phyloP scores from a whole-genome alignment of 139 green algal genomes.

The Pseudopediastrum boryanum region DNA sequence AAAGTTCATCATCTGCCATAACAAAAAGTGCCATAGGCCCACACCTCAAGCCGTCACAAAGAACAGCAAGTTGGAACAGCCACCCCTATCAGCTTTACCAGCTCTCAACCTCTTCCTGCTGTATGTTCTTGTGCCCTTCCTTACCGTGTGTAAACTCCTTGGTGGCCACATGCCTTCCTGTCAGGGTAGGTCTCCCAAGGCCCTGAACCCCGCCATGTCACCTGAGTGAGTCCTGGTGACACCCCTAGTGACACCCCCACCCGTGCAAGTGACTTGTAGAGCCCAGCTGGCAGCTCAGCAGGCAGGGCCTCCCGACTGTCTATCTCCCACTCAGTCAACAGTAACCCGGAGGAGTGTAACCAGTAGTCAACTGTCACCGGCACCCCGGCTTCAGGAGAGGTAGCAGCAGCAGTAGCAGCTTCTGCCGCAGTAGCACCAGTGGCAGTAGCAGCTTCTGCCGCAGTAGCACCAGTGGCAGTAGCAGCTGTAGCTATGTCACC shows the following conservation, averaged over 20 bases:
- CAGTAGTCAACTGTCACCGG: slow-evolving; percentile 49
- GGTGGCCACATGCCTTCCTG: slow-evolving; percentile 55
- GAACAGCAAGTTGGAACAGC: too few relatives aligned
- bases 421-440: not conserved
- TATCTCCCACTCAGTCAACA: slow-evolving; percentile 65
- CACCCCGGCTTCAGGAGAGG: slow-evolving; percentile 43
- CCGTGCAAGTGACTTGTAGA: slow-evolving; percentile 36
- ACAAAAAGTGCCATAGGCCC: too few relatives aligned
- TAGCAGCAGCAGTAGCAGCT: not conserved
- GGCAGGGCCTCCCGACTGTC: slow-evolving; percentile 71
- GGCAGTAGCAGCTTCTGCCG: too few relatives aligned
- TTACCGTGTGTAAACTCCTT: not conserved
- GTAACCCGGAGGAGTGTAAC: slow-evolving; percentile 40
- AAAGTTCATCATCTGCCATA: too few relatives aligned
- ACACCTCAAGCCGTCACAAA: too few relatives aligned
- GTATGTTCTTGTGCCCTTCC: too few relatives aligned
- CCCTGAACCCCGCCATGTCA: slow-evolving; percentile 81
- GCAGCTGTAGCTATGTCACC: too few relatives aligned
- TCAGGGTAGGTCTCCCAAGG: slow-evolving; percentile 95
- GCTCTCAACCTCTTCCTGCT: too few relatives aligned
- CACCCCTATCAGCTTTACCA: too few relatives aligned
- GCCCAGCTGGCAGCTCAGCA: slow-evolving; percentile 42
- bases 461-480: too few relatives aligned
- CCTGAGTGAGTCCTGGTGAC: not conserved
- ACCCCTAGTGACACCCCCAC: slow-evolving; percentile 18